Percentiles rank a stretch among this genome's conserved stretches.
These are phyloP conservation scores for Trypanosoma brucei DNA, from an alignment of 208 protist species.

Conservation along the genomic window DNA sequence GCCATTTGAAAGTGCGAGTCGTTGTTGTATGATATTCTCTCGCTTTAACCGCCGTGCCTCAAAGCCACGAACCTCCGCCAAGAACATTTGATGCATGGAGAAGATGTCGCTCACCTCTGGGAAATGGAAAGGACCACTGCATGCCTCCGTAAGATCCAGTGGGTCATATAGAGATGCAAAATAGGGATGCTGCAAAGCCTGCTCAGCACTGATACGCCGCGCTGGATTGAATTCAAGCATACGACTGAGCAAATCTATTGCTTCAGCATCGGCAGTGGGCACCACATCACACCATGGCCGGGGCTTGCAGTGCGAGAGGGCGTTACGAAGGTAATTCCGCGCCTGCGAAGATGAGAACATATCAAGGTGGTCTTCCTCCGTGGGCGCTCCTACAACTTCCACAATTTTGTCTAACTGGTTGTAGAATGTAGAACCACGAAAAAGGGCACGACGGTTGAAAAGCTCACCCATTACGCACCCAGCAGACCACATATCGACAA, in stretches of 20 bases:
- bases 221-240: constrained; percentile 86
- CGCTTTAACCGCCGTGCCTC: constrained; percentile 52
- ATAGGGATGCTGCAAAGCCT: constrained; percentile 88
- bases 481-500: constrained; percentile 88
- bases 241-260: constrained; percentile 73
- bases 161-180: constrained; percentile 79
- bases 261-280: constrained; percentile 53
- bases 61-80: constrained; percentile 66
- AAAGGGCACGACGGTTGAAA: constrained; percentile 88
- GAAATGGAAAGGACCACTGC: constrained; percentile 82
- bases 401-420: constrained; percentile 92
- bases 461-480: constrained; percentile 90
- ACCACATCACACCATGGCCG: constrained; percentile 62
- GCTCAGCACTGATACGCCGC: constrained; percentile 73
- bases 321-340: constrained; percentile 76
- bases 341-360: constrained; percentile 85
- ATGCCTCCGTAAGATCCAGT: constrained; percentile 64
- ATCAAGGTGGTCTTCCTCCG: constrained; percentile 79
- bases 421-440: constrained; percentile 89
- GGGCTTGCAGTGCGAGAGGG: constrained; percentile 53
- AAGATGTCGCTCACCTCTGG: constrained; percentile 64
- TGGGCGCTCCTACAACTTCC: constrained; percentile 86
- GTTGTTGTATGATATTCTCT: constrained; percentile 45
- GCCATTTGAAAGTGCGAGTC: constrained; percentile 17
- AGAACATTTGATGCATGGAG: constrained; percentile 73